These are phyloP conservation scores for Suillus paluster DNA, from an alignment of 768 basidiomycete species.

Conservation along the genomic window DNA sequence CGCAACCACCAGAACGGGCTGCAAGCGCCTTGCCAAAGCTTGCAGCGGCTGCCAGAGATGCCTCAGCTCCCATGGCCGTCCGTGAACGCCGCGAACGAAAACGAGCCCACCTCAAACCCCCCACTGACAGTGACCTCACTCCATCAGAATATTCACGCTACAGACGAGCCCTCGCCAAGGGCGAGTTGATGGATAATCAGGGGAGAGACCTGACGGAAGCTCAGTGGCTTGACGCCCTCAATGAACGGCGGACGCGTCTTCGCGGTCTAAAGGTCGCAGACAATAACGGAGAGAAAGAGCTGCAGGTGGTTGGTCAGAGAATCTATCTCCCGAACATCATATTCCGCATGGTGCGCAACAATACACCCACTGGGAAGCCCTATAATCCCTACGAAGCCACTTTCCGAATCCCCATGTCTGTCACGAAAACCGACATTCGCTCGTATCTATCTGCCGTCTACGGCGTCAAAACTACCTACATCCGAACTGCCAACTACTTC, in stretches of 20 bases:
- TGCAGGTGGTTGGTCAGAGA: slow-evolving; percentile 73
- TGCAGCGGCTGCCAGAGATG: slow-evolving; percentile 57
- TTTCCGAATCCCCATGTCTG: slow-evolving; percentile 85
- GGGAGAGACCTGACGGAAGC: slow-evolving; percentile 48
- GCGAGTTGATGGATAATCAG: slow-evolving; percentile 45
- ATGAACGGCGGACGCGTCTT: slow-evolving; percentile 63
- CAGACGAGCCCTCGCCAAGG: slow-evolving; percentile 57
- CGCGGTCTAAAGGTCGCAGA: slow-evolving; percentile 62
- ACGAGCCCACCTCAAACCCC: slow-evolving; percentile 41
- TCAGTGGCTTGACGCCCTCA: slow-evolving; percentile 63
- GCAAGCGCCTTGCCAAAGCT: slow-evolving; percentile 58
- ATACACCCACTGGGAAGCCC: slow-evolving; percentile 71
- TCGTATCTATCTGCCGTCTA: slow-evolving; percentile 86
- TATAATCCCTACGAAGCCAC: slow-evolving; percentile 97
- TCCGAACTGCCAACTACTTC: slow-evolving; percentile 92
- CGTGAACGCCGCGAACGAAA: slow-evolving; percentile 65
- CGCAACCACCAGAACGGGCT: slow-evolving; percentile 52
- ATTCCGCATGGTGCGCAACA: slow-evolving; percentile 83
- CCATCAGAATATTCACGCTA: slow-evolving; percentile 68
- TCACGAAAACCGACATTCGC: slow-evolving; percentile 93
- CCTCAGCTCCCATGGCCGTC: slow-evolving; percentile 76
- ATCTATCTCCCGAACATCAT: slow-evolving; percentile 90
- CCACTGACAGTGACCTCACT: slow-evolving; percentile 58
- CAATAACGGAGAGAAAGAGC: slow-evolving; percentile 44
- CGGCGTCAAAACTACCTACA: slow-evolving; percentile 88